Base-by-base conservation (phyloP, 208 protist species). In the Borovskyia barvae region DNA sequence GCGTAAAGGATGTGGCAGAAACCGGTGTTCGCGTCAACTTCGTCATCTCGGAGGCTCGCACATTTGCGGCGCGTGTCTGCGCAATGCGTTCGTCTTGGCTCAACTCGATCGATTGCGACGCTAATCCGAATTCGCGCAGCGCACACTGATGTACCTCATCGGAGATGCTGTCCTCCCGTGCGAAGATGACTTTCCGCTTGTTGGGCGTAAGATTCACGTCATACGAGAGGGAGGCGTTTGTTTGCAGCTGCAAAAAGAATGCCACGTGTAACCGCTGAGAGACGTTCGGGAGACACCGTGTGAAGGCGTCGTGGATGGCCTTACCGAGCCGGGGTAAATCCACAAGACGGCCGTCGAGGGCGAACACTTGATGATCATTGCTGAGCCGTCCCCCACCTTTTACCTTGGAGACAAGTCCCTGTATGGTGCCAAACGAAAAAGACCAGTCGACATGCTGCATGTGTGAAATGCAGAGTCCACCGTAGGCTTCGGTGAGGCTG, bases 121-220 rank as follows among this genome's bases (percentile, higher is more conserved):
- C 54, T 6, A 60, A 33, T 33, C 61, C 45, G 51, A 94, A 91
- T 33, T 71, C 72, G n/a, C 80, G 50, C 60, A 84, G 46, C 5
- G 80, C 77, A 15, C 50, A 39, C 14, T 54, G 54, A 39, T 82
- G 66, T 20, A 89, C 28, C 45, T 82, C 71, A 5, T 73, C 72
- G 3, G 77, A 64, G 12, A 82, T 41, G 14, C 37, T 43, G 7
- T 80, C 71, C 61, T 83, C 82, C 35, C 79, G 51, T n/a, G 53
- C 66, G 15, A 89, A 42, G 29, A 83, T 35, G 40, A 85, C 82
- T 62, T 86, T 84, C 41, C 82, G 71, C 59, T 89, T 89, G 61
- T 90, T 86, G 1, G 89, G 89, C 5, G 75, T 66, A 17, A 95
- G 60, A 58, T 95, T 95, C 19, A 95, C 83, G 48, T 95, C 89